These are phyloP conservation scores for Artemisia tridentata DNA, from an alignment of 129 eudicot species.

Conservation along the genomic window DNA sequence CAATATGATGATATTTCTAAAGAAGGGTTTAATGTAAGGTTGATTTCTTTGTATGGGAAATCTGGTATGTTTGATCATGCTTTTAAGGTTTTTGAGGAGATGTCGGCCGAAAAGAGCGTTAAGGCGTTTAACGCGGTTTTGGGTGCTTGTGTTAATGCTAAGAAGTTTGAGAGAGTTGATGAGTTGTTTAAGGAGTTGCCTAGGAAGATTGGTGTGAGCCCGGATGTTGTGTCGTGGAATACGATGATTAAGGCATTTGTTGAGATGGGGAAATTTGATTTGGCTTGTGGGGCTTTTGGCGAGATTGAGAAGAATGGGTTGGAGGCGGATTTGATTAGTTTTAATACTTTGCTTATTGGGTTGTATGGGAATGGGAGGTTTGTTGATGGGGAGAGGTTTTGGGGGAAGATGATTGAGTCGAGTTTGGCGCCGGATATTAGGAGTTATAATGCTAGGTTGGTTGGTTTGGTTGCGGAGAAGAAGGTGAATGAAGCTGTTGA, in stretches of 20 bases:
- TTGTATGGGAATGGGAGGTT: conserved; percentile 34
- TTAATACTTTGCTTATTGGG: conserved; percentile 44
- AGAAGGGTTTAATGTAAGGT: conserved; percentile 47
- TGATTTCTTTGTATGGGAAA: conserved; percentile 46
- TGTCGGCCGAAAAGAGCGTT: conserved; percentile 52
- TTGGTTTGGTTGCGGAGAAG: conserved; percentile 38
- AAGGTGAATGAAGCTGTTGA: conserved; percentile 41
- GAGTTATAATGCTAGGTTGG: conserved; percentile 47
- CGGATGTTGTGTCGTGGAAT: conserved; percentile 50
- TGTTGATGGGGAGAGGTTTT: conserved; percentile 49
- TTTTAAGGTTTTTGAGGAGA: conserved; percentile 62
- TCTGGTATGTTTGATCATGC: conserved; percentile 60
- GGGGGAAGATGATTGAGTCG: conserved; percentile 40
- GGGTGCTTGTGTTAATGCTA: conserved; percentile 46
- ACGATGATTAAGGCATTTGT: conserved; percentile 46
- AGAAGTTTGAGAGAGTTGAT: conserved; percentile 31
- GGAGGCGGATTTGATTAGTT: conserved; percentile 42
- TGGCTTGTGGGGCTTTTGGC: conserved; percentile 26
- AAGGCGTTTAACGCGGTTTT: conserved; percentile 58
- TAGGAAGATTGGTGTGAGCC: conserved; percentile 25
- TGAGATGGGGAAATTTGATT: conserved; percentile 43
- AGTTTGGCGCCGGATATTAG: conserved; percentile 38
- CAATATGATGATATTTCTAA: conserved; percentile 36
- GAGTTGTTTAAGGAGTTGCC: conserved; percentile 45
- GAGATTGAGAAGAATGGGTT: conserved; percentile 47